phyloP scores from a whole-genome alignment of 345 rosid genomes.

The Conringia planisiliqua region DNA sequence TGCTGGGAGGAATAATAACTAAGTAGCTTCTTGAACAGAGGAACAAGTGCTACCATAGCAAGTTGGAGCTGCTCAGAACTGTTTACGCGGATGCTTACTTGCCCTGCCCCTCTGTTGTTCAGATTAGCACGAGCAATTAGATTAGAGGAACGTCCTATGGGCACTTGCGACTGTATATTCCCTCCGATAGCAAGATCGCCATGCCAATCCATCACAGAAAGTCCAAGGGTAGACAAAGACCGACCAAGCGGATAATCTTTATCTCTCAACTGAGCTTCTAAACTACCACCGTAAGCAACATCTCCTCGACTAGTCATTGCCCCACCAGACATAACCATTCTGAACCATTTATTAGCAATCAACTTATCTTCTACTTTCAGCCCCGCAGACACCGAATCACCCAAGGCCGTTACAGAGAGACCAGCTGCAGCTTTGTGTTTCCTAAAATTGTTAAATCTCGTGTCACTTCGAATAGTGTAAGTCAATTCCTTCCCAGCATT shows the following conservation, averaged over 20 bases:
- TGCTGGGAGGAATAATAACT: conserved; percentile 43
- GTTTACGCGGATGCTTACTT: conserved; percentile 67
- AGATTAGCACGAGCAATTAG: conserved; percentile 77
- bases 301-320: conserved; percentile 84
- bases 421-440: conserved; percentile 90
- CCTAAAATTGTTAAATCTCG: conserved; percentile 59
- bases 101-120: conserved; percentile 91
- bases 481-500: conserved; percentile 87
- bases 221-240: conserved; percentile 69
- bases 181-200: conserved; percentile 94
- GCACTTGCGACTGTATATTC: conserved; percentile 81
- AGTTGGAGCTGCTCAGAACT: conserved; percentile 94
- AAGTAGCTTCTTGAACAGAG: conserved; percentile 69
- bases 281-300: conserved; percentile 86
- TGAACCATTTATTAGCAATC: conserved; percentile 58
- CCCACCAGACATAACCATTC: conserved; percentile 77
- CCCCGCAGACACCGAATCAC: conserved; percentile 77
- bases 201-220: conserved; percentile 96
- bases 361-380: conserved; percentile 83
- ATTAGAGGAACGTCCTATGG: conserved; percentile 73
- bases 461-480: conserved; percentile 79
- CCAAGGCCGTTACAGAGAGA: conserved; percentile 69
- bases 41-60: conserved; percentile 66
- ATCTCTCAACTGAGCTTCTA: conserved; percentile 86
- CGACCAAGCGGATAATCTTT: conserved; percentile 83